These are phyloP conservation scores for Brassica balearica DNA, from an alignment of 441 rosid genomes.

Conservation along the genomic window DNA sequence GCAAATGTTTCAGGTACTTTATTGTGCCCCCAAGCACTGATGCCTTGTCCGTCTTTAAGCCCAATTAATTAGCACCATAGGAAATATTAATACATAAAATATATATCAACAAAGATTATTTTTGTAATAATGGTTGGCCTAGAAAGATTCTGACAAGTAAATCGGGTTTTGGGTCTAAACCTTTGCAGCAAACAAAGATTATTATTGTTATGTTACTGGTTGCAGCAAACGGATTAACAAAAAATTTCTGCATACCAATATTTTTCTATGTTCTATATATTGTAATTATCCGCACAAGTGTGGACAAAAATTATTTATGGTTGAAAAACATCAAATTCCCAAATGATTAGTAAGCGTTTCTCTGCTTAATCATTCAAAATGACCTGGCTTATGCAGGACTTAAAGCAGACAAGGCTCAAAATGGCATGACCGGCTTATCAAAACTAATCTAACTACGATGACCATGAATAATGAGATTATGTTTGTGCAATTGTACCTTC, in stretches of 20 bases:
- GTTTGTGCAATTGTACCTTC: slow-evolving; percentile 51
- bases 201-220: background rate
- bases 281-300: background rate
- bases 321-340: background rate
- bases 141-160: too few relatives aligned
- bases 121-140: background rate
- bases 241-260: background rate
- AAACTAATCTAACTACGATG: background rate
- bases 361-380: background rate
- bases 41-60: slow-evolving; percentile 46
- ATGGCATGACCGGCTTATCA: background rate
- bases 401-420: background rate
- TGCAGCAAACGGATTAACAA: background rate
- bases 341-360: background rate
- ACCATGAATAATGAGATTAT: slow-evolving; percentile 5
- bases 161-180: background rate
- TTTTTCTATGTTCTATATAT: background rate
- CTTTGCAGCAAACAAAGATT: background rate
- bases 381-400: background rate
- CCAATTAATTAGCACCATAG: background rate
- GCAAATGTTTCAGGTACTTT: slow-evolving; percentile 79
- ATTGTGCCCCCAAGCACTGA: slow-evolving; percentile 84
- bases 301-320: background rate
- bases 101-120: background rate
- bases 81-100: slow-evolving; percentile 6